A percentile compares a stretch with the other conserved stretches of the same genome.
Conservation (phyloP, 1,284 basidiomycete species). For the Boletus austroedulis region DNA sequence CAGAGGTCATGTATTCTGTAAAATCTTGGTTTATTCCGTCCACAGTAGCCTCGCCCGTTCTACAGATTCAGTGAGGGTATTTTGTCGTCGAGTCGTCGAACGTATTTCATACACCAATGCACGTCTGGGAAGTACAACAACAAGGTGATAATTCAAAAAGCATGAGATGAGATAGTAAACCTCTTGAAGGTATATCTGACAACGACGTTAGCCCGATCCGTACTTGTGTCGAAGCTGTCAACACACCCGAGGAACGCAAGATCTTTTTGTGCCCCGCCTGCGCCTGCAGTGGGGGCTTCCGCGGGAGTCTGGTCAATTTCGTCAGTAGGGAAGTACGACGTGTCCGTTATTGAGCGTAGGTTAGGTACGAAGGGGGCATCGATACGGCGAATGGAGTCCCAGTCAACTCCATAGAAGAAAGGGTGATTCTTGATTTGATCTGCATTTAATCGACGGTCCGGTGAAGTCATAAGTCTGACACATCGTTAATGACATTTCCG, state of each 20-base stretch:
- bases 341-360: conserved; percentile 88
- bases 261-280: conserved; percentile 71
- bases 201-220: conserved; percentile 6
- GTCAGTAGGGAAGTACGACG: conserved; percentile 96
- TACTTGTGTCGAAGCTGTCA: background rate
- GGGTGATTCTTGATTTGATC: conserved; percentile 92
- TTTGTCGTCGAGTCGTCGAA: background rate
- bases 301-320: conserved; percentile 88
- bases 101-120: background rate
- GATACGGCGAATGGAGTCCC: conserved; percentile 84
- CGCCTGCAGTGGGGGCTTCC: conserved; percentile 54
- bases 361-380: conserved; percentile 96
- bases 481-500: conserved; percentile 7
- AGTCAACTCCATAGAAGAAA: conserved; percentile 98
- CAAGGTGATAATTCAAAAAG: conserved; percentile 22
- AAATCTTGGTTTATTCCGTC: background rate
- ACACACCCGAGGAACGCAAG: conserved; percentile 89
- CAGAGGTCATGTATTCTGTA: too few relatives aligned
- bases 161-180: conserved; percentile 53
- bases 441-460: conserved; percentile 77
- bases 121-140: background rate
- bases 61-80: conserved; percentile 1
- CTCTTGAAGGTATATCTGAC: conserved; percentile 75
- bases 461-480: conserved; percentile 76
- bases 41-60: background rate